These are phyloP conservation scores for Colletotrichum somersetense DNA, from an alignment of 2,329 filamentous ascomycete species.

Conservation along the genomic window DNA sequence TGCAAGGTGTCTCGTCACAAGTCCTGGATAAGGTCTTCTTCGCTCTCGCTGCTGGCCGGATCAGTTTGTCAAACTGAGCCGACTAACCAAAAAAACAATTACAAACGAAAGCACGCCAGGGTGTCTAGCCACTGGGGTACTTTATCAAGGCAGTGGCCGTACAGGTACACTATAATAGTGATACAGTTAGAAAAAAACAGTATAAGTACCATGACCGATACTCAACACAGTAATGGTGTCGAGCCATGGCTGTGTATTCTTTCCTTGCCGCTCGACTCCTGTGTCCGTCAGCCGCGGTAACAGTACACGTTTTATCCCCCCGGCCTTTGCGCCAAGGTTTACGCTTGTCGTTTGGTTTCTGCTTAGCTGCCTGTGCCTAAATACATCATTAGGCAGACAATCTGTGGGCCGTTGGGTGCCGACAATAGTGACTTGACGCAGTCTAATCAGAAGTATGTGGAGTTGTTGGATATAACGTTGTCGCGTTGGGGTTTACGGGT, in stretches of 20 bases:
- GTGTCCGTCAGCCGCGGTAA: not conserved
- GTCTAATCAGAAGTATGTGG: slow-evolving; percentile 16
- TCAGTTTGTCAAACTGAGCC: slow-evolving; percentile 54
- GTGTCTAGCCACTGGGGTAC: not conserved
- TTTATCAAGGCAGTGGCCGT: too few species aligned
- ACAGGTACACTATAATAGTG: too few species aligned
- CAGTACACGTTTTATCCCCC: not conserved
- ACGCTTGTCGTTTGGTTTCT: not conserved
- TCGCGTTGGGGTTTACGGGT: slow-evolving; percentile 12
- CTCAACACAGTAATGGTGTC: too few species aligned
- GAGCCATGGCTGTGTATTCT: not conserved
- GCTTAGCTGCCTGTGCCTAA: too few species aligned
- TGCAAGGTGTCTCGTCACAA: slow-evolving; percentile 46
- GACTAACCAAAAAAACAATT: not conserved
- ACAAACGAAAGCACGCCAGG: not conserved
- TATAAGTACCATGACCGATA: too few species aligned
- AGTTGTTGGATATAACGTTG: slow-evolving; percentile 18
- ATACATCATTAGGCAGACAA: not conserved
- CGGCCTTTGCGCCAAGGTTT: not conserved
- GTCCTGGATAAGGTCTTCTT: slow-evolving; percentile 30
- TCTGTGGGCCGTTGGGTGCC: slow-evolving; percentile 6
- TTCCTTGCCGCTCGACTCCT: not conserved
- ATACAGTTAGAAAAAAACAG: too few species aligned
- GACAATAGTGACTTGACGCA: slow-evolving; percentile 1
- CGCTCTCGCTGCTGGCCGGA: slow-evolving; percentile 53